A percentile compares a stretch with the other conserved stretches of the same genome.
Conservation (phyloP, 441 rosid genomes). For the Adansonia gregorii region DNA sequence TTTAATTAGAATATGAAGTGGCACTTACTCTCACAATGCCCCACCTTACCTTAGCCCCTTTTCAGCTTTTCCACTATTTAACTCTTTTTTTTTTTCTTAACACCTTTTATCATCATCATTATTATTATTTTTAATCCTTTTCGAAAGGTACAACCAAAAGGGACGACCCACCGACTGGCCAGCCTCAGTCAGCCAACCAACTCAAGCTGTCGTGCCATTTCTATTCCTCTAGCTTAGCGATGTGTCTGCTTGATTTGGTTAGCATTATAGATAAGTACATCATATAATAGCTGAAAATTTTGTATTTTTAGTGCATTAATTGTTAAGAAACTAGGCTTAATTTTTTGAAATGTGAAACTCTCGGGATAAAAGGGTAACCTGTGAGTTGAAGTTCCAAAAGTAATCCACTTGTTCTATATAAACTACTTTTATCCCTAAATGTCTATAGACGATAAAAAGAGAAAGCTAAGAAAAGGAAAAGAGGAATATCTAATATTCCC, state of each 20-base stretch:
- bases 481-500: background rate
- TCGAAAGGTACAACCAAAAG: conserved; percentile 20
- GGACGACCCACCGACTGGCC: conserved; percentile 34
- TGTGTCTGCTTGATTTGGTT: conserved; percentile 24
- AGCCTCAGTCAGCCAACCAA: conserved; percentile 22
- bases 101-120: background rate
- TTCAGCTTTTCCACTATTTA: too few species aligned
- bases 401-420: background rate
- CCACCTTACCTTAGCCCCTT: too few species aligned
- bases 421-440: background rate
- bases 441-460: background rate
- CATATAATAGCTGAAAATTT: conserved; percentile 25
- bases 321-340: background rate
- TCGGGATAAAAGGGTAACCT: too few species aligned
- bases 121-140: conserved; percentile 20
- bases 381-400: background rate
- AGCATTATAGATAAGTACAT: conserved; percentile 21
- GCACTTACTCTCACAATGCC: conserved; percentile 34
- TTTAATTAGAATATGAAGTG: conserved; percentile 20
- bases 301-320: background rate
- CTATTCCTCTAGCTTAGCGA: conserved; percentile 8
- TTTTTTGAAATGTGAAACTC: background rate
- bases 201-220: conserved; percentile 26
- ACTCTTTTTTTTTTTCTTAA: background rate
- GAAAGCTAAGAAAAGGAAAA: background rate